phyloP scores from a whole-genome alignment of 2,329 filamentous ascomycete species.

The Fusarium verticillioides region DNA sequence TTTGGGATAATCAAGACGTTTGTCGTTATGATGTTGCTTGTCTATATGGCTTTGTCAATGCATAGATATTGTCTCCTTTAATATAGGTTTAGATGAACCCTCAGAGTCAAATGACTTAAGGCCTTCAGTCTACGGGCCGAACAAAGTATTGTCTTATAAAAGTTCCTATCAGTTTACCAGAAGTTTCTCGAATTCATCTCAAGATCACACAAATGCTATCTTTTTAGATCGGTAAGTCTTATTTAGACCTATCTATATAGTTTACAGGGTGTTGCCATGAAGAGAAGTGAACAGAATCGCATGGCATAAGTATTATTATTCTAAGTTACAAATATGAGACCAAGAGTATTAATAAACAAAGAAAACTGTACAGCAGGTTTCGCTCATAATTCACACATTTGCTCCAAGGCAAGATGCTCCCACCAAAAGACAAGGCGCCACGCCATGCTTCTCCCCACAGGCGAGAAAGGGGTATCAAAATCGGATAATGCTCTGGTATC shows the following conservation, averaged over 20 bases:
- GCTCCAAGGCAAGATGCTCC: slow-evolving; percentile 40
- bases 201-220: background rate
- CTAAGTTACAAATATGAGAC: slow-evolving; percentile 20
- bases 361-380: slow-evolving; percentile 7
- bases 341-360: slow-evolving; percentile 15
- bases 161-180: background rate
- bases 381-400: slow-evolving; percentile 26
- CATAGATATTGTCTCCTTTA: slow-evolving; percentile 20
- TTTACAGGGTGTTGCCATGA: background rate
- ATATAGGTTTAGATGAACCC: slow-evolving; percentile 15
- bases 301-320: slow-evolving; percentile 28
- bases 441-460: slow-evolving; percentile 35
- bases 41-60: slow-evolving; percentile 13
- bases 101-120: background rate
- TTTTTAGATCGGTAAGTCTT: background rate
- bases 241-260: background rate
- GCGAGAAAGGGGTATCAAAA: slow-evolving; percentile 44
- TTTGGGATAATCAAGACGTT: slow-evolving; percentile 8
- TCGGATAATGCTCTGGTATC: slow-evolving; percentile 21
- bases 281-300: background rate
- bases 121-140: background rate
- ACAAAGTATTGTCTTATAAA: background rate
- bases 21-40: slow-evolving; percentile 37
- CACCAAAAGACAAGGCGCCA: slow-evolving; percentile 31
- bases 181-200: background rate